A percentile compares a stretch with the other conserved stretches of the same genome.
These are phyloP conservation scores for Ziziphus jujuba DNA, from an alignment of 306 rosid species.

Conservation along the genomic window DNA sequence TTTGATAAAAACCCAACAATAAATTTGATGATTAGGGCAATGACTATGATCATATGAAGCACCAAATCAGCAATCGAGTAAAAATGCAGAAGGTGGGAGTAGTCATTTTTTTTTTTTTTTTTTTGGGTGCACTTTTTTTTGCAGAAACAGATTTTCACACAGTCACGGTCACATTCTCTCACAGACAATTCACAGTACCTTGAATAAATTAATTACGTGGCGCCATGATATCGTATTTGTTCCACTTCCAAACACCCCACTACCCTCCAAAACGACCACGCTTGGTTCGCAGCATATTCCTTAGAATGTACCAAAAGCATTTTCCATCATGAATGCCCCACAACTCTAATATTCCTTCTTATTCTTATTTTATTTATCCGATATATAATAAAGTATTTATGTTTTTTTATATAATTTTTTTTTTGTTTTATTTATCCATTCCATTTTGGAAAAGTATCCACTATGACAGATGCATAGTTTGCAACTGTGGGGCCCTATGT, in stretches of 20 bases:
- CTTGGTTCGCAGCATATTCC: constrained; percentile 53
- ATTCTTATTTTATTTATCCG: neutral
- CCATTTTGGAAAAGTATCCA: neutral
- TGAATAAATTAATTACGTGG: constrained; percentile 47
- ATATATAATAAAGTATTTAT: too few species aligned
- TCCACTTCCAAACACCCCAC: neutral
- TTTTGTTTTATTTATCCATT: neutral
- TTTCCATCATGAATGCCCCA: neutral
- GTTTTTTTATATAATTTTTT: too few species aligned
- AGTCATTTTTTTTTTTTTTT: constrained; percentile 15
- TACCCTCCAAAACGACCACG: neutral
- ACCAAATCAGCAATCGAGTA: neutral
- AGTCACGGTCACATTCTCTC: too few species aligned
- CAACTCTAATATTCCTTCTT: neutral
- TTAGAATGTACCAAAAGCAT: constrained; percentile 49
- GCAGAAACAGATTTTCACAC: neutral
- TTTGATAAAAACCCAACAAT: too few species aligned
- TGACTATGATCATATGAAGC: neutral
- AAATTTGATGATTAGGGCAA: neutral
- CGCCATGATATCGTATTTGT: constrained; percentile 51
- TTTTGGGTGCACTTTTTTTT: constrained; percentile 25
- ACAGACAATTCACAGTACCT: too few species aligned
- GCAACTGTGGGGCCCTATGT: neutral
- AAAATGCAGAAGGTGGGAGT: neutral
- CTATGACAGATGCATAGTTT: neutral